A percentile compares a stretch with the other conserved stretches of the same genome.
phyloP scores from a whole-genome alignment of 768 basidiomycete species.

The Pilatotrama ljubarskyi region DNA sequence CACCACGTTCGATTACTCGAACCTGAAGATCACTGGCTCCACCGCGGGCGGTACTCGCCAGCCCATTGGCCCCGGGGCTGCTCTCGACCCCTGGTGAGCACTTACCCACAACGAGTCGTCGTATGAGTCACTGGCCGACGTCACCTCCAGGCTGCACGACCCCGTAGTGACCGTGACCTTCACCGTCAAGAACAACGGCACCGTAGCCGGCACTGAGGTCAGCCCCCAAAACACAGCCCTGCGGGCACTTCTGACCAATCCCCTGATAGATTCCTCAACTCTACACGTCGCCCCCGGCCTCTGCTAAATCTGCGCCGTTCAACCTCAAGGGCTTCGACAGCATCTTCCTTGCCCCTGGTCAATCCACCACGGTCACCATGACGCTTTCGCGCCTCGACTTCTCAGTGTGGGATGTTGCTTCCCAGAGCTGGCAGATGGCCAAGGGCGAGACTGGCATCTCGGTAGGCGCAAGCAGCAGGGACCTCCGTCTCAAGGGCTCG shows the following conservation, averaged over 20 bases:
- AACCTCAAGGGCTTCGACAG: slow-evolving; percentile 38
- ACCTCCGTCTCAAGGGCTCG: slow-evolving; percentile 50
- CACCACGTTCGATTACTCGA: slow-evolving; percentile 71
- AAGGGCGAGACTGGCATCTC: slow-evolving; percentile 42
- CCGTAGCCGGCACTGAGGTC: slow-evolving; percentile 33
- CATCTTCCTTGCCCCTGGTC: slow-evolving; percentile 42
- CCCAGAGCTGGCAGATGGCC: slow-evolving; percentile 58
- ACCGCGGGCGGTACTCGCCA: slow-evolving; percentile 29
- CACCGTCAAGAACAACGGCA: slow-evolving; percentile 39
- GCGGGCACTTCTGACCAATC: neutral
- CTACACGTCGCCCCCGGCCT: slow-evolving; percentile 59
- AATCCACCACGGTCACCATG: slow-evolving; percentile 48
- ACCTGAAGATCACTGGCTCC: slow-evolving; percentile 46
- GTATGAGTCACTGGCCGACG: neutral
- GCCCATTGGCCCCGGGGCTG: slow-evolving; percentile 15
- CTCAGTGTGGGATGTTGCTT: slow-evolving; percentile 53
- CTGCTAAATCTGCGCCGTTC: slow-evolving; percentile 34
- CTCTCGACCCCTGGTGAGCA: slow-evolving; percentile 23
- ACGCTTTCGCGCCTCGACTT: slow-evolving; percentile 52
- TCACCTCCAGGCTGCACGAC: slow-evolving; percentile 30
- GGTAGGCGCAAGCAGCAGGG: slow-evolving; percentile 30
- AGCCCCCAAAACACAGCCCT: neutral
- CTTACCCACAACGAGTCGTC: slow-evolving; percentile 24
- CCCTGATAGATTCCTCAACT: slow-evolving; percentile 67
- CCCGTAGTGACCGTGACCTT: slow-evolving; percentile 35